Evolutionary conservation across 2,329 filamentous ascomycete genomes (phyloP).

Genomic region (Fonsecaea monophora): DNA sequence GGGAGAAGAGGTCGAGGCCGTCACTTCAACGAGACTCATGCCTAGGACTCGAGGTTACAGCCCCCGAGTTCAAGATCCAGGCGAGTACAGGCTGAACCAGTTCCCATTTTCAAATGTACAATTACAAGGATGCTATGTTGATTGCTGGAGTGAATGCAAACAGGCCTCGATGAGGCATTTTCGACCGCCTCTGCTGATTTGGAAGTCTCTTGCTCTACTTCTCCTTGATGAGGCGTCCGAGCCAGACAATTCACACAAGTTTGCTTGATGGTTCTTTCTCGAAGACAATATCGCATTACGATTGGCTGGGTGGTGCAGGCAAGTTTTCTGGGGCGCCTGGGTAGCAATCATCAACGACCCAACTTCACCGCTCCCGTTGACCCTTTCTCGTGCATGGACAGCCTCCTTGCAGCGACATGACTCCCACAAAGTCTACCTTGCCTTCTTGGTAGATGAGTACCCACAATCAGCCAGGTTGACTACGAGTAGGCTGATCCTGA

Average conservation of each 20-base stretch:
- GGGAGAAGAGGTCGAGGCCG: not conserved
- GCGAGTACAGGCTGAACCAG: not conserved
- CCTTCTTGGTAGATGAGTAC: too few relatives aligned
- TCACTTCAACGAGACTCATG: not conserved
- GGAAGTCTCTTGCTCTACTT: not conserved
- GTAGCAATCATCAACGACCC: not conserved
- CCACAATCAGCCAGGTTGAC: too few relatives aligned
- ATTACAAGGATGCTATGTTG: not conserved
- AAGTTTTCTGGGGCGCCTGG: not conserved
- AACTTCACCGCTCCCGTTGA: not conserved
- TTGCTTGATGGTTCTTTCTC: conserved; percentile 1
- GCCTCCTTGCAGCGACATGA: not conserved
- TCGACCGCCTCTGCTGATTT: not conserved
- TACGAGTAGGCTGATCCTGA: not conserved
- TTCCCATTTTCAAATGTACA: not conserved
- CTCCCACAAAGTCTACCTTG: not conserved
- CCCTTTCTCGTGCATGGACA: not conserved
- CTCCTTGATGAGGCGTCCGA: not conserved
- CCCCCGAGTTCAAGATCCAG: not conserved
- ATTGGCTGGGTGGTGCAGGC: conserved; percentile 1
- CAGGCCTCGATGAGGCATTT: conserved; percentile 2
- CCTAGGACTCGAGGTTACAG: not conserved
- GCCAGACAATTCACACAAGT: not conserved
- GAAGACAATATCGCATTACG: not conserved
- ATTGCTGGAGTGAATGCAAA: not conserved